A percentile compares a stretch with the other conserved stretches of the same genome.
These are phyloP conservation scores for Marchantia polymorpha DNA, from an alignment of 225 moss, liverwort and hornwort genomes.

Conservation along the genomic window DNA sequence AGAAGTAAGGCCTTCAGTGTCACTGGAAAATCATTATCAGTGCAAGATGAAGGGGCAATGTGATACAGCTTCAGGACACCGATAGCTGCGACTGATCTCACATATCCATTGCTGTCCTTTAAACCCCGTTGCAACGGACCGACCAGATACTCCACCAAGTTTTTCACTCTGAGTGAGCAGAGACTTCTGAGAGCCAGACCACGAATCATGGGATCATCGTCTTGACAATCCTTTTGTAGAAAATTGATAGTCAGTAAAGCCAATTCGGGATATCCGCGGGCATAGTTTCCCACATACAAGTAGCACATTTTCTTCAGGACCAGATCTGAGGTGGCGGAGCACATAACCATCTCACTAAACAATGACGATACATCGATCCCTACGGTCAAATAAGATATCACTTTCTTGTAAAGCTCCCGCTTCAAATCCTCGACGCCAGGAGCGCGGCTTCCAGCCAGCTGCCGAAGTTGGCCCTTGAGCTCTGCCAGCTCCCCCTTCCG, in stretches of 20 bases:
- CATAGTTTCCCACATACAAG: constrained; percentile 96
- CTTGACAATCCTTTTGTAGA: constrained; percentile 95
- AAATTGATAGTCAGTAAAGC: constrained; percentile 98
- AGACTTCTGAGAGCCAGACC: constrained; percentile 83
- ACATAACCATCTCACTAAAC: constrained; percentile 98
- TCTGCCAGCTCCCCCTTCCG: constrained; percentile 97
- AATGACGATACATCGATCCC: constrained; percentile 96
- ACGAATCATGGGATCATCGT: constrained; percentile 97
- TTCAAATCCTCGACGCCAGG: constrained; percentile 86
- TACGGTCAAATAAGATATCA: constrained; percentile 93
- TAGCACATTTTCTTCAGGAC: constrained; percentile 99
- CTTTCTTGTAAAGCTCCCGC: constrained; percentile 95
- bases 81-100: constrained; percentile 94
- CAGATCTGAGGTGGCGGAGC: constrained; percentile 91
- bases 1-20: constrained; percentile 74
- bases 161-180: constrained; percentile 88
- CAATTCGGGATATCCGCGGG: constrained; percentile 91
- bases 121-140: constrained; percentile 78
- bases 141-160: constrained; percentile 88
- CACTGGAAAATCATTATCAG: constrained; percentile 78
- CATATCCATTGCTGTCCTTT: constrained; percentile 83
- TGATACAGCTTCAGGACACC: constrained; percentile 94
- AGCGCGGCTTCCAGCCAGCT: constrained; percentile 92
- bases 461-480: constrained; percentile 83
- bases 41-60: constrained; percentile 79